Conservation (phyloP, 2,329 filamentous ascomycete species). For the Ophiostoma angusticollis region DNA sequence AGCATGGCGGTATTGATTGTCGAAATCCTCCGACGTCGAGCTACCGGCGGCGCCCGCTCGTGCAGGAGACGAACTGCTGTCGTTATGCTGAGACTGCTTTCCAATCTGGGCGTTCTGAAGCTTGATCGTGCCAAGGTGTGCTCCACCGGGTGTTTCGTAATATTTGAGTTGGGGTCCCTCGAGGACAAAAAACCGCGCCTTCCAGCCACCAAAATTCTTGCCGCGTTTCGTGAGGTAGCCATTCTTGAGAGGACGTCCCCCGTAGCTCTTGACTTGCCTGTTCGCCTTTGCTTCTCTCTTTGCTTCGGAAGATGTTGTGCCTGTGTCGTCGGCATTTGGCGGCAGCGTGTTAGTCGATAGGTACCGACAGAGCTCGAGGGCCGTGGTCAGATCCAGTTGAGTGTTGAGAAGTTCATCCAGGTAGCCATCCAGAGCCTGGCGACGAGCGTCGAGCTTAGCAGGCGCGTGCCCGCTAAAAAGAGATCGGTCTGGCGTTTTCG, state of each 20-base stretch:
- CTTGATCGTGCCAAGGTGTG: slow-evolving; percentile 88
- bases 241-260: slow-evolving; percentile 59
- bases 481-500: slow-evolving; percentile 67
- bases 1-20: slow-evolving; percentile 92
- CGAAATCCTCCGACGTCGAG: slow-evolving; percentile 53
- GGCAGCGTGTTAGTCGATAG: slow-evolving; percentile 57
- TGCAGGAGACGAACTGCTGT: slow-evolving; percentile 50
- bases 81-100: slow-evolving; percentile 62
- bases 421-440: slow-evolving; percentile 69
- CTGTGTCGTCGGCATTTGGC: slow-evolving; percentile 46
- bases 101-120: slow-evolving; percentile 84
- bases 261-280: slow-evolving; percentile 36
- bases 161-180: slow-evolving; percentile 63
- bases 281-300: slow-evolving; percentile 19
- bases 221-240: slow-evolving; percentile 93
- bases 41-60: slow-evolving; percentile 22
- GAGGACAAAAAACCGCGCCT: slow-evolving; percentile 57
- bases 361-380: slow-evolving; percentile 75
- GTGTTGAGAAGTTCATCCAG: slow-evolving; percentile 77
- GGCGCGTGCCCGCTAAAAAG: slow-evolving; percentile 89
- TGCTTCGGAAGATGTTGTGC: slow-evolving; percentile 22
- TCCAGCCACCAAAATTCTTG: slow-evolving; percentile 99
- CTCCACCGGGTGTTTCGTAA: slow-evolving; percentile 80
- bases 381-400: slow-evolving; percentile 62
- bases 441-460: slow-evolving; percentile 79